Conservation (phyloP, 1,284 basidiomycete species). For the Leccinum subfulvum region DNA sequence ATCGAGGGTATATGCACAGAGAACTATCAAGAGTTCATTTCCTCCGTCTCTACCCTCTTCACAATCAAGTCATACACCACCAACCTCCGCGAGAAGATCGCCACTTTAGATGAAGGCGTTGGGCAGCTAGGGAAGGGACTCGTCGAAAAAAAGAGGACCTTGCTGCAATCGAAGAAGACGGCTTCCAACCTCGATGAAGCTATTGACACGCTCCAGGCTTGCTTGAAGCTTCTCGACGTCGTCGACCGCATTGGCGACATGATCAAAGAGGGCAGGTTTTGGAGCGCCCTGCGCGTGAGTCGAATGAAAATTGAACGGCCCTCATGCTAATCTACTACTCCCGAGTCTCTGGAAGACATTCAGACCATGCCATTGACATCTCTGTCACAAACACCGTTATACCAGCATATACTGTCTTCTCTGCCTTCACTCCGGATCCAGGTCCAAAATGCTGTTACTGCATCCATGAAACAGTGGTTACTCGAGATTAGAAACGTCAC, state of each 20-base stretch:
- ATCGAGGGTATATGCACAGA: conserved; percentile 95
- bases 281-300: conserved; percentile 92
- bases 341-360: conserved; percentile 90
- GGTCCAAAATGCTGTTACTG: conserved; percentile 91
- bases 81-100: conserved; percentile 78
- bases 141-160: conserved; percentile 87
- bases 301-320: conserved; percentile 25
- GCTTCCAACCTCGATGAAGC: conserved; percentile 93
- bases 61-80: conserved; percentile 89
- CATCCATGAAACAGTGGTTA: conserved; percentile 96
- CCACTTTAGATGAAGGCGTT: conserved; percentile 67
- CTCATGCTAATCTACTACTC: conserved; percentile 31
- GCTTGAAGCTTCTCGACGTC: conserved; percentile 88
- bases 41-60: conserved; percentile 92
- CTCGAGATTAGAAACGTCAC: conserved; percentile 92
- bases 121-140: conserved; percentile 79
- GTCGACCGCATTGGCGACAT: conserved; percentile 93
- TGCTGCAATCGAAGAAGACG: conserved; percentile 89
- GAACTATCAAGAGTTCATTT: conserved; percentile 98
- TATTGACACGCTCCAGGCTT: conserved; percentile 92
- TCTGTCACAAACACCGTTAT: conserved; percentile 90
- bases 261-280: conserved; percentile 91
- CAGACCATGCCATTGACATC: conserved; percentile 88
- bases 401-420: conserved; percentile 87
- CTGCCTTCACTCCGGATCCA: conserved; percentile 86